Evolutionary conservation across 1,284 basidiomycete species (phyloP).

Genomic region (Taiwanofungus camphoratus): DNA sequence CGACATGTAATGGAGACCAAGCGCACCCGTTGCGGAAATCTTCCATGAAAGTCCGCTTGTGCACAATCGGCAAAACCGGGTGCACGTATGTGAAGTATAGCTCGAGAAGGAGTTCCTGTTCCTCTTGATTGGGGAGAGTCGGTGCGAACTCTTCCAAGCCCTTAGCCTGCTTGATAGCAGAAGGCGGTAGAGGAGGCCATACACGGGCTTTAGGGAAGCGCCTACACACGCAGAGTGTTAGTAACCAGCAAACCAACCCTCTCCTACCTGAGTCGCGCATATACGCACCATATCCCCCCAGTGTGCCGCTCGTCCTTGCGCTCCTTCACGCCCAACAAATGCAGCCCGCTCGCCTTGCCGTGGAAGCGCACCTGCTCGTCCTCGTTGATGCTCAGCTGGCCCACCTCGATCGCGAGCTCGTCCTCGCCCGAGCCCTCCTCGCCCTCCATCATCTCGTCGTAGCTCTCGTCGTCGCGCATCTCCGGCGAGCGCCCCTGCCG

Average conservation of each 20-base stretch:
- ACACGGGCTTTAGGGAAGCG: conserved; percentile 77
- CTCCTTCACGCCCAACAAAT: conserved; percentile 63
- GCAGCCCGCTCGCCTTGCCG: conserved; percentile 75
- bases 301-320: conserved; percentile 61
- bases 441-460: conserved; percentile 25
- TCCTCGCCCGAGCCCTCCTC: conserved; percentile 36
- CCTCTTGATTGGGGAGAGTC: conserved; percentile 45
- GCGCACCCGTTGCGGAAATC: conserved; percentile 40
- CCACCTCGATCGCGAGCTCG: conserved; percentile 65
- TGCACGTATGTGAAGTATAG: conserved; percentile 81
- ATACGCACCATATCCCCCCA: conserved; percentile 69
- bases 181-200: conserved; percentile 64
- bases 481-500: conserved; percentile 13
- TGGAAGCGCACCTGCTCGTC: conserved; percentile 76
- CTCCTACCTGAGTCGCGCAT: too few species aligned
- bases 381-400: conserved; percentile 81
- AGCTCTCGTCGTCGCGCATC: conserved; percentile 20
- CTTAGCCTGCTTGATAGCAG: conserved; percentile 23
- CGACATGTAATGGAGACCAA: background rate
- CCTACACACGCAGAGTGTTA: conserved; percentile 34
- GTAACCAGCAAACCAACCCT: background rate
- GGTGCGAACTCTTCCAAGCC: conserved; percentile 34
- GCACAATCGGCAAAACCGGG: conserved; percentile 64
- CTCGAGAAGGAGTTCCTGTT: conserved; percentile 65
- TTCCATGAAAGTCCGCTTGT: conserved; percentile 65